A percentile compares a stretch with the other conserved stretches of the same genome.
Conservation (phyloP, 2,329 filamentous ascomycete species). For the Hysterium pulicare region DNA sequence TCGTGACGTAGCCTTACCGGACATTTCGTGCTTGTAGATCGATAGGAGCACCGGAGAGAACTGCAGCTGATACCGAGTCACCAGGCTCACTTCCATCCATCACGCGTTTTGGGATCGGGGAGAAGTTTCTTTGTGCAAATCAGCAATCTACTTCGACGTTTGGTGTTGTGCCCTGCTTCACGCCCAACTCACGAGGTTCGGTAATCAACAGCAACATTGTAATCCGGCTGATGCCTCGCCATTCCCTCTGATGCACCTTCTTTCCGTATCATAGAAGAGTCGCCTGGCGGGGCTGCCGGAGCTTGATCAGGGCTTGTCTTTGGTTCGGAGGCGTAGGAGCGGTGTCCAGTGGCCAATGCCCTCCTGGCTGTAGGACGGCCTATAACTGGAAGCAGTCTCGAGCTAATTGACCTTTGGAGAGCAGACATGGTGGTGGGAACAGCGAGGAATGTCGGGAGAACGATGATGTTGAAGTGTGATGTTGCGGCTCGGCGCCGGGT, state of each 20-base stretch:
- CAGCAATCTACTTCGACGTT: slow-evolving; percentile 12
- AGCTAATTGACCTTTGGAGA: slow-evolving; percentile 39
- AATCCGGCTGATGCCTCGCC: slow-evolving; percentile 72
- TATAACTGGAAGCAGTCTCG: slow-evolving; percentile 37
- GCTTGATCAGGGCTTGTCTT: slow-evolving; percentile 37
- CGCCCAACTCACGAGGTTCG: slow-evolving; percentile 72
- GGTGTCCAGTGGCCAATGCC: slow-evolving; percentile 23
- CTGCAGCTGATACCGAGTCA: slow-evolving; percentile 72
- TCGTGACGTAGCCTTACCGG: slow-evolving; percentile 57
- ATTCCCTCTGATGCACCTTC: slow-evolving; percentile 50
- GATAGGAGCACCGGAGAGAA: slow-evolving; percentile 86
- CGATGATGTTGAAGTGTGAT: neutral
- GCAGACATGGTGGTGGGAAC: slow-evolving; percentile 36
- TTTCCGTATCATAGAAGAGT: slow-evolving; percentile 51
- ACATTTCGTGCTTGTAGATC: slow-evolving; percentile 93
- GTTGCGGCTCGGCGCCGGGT: neutral
- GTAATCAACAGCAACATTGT: slow-evolving; percentile 76
- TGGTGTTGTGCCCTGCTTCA: too few species aligned
- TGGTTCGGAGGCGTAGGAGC: slow-evolving; percentile 29
- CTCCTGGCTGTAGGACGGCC: slow-evolving; percentile 24
- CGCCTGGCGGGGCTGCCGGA: slow-evolving; percentile 32
- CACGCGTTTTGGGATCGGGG: slow-evolving; percentile 81
- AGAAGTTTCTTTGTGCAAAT: slow-evolving; percentile 66
- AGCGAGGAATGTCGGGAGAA: slow-evolving; percentile 10
- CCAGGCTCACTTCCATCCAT: slow-evolving; percentile 87